Conservation (phyloP, 257 asterid species). For the Solanum phureja region DNA sequence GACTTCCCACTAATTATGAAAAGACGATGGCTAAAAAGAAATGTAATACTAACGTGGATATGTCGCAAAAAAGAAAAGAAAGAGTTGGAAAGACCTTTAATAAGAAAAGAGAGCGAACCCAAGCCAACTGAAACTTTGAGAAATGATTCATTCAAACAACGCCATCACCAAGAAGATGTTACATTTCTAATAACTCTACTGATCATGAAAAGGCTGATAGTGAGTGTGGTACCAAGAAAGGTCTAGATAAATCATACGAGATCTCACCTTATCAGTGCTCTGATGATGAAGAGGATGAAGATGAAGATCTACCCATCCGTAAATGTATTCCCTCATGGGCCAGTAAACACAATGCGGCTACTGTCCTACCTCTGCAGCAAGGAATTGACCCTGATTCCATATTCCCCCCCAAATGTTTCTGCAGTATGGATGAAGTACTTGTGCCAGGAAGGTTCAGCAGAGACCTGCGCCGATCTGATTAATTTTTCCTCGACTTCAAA, state of each 20-base stretch:
- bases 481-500: background rate
- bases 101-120: conserved; percentile 21
- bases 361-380: conserved; percentile 46
- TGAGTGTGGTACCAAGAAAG: conserved; percentile 20
- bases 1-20: conserved; percentile 31
- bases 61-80: conserved; percentile 24
- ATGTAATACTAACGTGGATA: conserved; percentile 20
- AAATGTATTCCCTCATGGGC: conserved; percentile 87
- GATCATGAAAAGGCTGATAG: conserved; percentile 38
- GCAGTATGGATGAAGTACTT: conserved; percentile 68
- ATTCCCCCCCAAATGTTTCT: conserved; percentile 50
- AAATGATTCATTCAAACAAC: conserved; percentile 9
- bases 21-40: conserved; percentile 33
- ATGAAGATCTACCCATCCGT: conserved; percentile 32
- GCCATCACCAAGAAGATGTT: conserved; percentile 18
- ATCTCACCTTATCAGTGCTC: conserved; percentile 91
- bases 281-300: conserved; percentile 80
- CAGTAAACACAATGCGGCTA: conserved; percentile 67
- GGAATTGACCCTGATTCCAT: conserved; percentile 42
- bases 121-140: conserved; percentile 15
- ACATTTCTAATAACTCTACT: conserved; percentile 31
- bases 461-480: background rate
- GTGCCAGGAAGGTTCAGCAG: conserved; percentile 40
- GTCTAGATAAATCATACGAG: conserved; percentile 57
- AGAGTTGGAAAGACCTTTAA: conserved; percentile 23